Evolutionary conservation across 2,329 filamentous ascomycete genomes (phyloP), one percentile per base, ranked within the genome.

Genomic region (Chaetoscypha palmicola): DNA sequence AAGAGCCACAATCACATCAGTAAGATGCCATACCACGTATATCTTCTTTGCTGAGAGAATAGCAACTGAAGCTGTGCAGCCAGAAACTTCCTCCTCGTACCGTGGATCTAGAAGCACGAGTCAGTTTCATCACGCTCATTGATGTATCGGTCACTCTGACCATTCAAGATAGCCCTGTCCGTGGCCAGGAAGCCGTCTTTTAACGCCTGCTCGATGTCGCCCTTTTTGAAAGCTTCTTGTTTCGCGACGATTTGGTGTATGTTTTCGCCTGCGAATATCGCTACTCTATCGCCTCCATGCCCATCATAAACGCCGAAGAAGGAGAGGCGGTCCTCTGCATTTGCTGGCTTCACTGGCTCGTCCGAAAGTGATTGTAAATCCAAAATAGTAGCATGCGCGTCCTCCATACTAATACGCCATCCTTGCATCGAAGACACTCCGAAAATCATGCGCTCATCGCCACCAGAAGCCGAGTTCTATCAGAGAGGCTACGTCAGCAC

Each of bases 391-490:
- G 86, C 87, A 70, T 98, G 92, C 52, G 92, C 82, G 66, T 98
- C 92, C 68, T 98, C 92, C 92, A 98, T 98, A 73, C 87, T 95
- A 71, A 98, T 97, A 71, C 92, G 86, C 92, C 92, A 98, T 73
- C 92, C 92, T 70, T 98, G 92, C 92, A 98, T 98, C 68, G 89
- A 89, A 55, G 92, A 98, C 55, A 97, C 81, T 63, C 92, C 92
- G 68, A 86, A 98, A 64, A 92, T 70, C 64, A 95, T 81, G 64
- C 87, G 83, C 55, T 94, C 89, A 86, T 97, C 90, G 71, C 88
- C 82, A 68, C 90, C 90, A 64, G 81, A 81, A 65, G 84, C 82
- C 62, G 92, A 98, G 70, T 81, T 75, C 92, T 97, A 64, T n/a
- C 46, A 41, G 36, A 32, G 19, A 47, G 24, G 39, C 47, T 42